phyloP scores from a whole-genome alignment of 441 rosid species.

The Biscutella auriculata region DNA sequence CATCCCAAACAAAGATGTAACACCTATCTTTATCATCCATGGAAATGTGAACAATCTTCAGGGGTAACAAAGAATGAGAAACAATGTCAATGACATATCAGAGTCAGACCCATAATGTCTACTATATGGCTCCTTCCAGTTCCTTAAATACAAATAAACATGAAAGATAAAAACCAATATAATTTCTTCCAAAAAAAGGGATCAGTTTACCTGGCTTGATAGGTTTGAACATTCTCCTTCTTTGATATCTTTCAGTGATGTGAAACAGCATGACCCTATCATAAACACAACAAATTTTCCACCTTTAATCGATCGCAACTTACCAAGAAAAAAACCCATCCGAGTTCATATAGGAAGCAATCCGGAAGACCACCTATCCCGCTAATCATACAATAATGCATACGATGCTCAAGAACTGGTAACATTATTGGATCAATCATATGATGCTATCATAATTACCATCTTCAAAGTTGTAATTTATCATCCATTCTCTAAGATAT shows the following conservation, averaged over 20 bases:
- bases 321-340: not conserved
- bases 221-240: slow-evolving; percentile 15
- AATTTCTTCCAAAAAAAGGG: not conserved
- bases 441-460: not conserved
- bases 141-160: not conserved
- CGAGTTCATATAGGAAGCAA: not conserved
- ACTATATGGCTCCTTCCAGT: not conserved
- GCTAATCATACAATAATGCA: not conserved
- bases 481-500: slow-evolving; percentile 14
- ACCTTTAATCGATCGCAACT: not conserved
- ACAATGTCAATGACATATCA: not conserved
- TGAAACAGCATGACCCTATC: slow-evolving; percentile 17
- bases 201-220: slow-evolving; percentile 4
- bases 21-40: slow-evolving; percentile 8
- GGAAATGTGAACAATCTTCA: slow-evolving; percentile 16
- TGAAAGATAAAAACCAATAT: not conserved
- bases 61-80: not conserved
- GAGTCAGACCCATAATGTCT: not conserved
- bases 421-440: not conserved
- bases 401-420: not conserved
- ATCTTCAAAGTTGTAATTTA: slow-evolving; percentile 4
- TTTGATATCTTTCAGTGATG: slow-evolving; percentile 16
- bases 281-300: not conserved
- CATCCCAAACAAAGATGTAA: slow-evolving; percentile 20
- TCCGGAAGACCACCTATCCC: not conserved